Percentiles rank a stretch among this genome's conserved stretches.
phyloP scores from a whole-genome alignment of 768 basidiomycete species.

The Mrakia frigida region DNA sequence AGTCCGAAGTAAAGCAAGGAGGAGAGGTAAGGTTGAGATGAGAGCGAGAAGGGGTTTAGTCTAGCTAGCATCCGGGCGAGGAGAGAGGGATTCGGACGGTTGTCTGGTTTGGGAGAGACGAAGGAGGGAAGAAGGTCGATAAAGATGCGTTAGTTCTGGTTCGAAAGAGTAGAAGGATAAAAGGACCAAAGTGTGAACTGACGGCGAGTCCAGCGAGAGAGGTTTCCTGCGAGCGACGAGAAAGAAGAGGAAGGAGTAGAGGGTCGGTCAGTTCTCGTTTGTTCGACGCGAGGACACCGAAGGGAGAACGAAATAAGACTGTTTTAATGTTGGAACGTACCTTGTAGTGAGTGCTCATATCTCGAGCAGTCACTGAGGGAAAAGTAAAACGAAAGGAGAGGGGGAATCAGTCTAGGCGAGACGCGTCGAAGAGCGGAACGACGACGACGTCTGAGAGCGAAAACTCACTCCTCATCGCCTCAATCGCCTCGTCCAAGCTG shows the following conservation, averaged over 20 bases:
- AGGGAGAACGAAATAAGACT: constrained; percentile 3
- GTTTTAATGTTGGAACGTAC: background rate
- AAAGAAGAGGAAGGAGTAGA: constrained; percentile 8
- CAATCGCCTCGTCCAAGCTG: constrained; percentile 88
- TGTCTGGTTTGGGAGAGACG: constrained; percentile 48
- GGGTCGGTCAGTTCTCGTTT: background rate
- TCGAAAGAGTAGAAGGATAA: background rate
- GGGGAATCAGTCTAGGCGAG: constrained; percentile 48
- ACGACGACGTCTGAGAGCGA: no score
- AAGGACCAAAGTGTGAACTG: background rate
- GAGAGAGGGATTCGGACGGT: constrained; percentile 78
- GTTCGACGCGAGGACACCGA: background rate
- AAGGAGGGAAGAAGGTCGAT: background rate
- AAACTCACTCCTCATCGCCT: constrained; percentile 62
- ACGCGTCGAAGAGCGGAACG: background rate
- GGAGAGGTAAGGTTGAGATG: background rate
- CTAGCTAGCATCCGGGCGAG: constrained; percentile 75
- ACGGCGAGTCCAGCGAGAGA: constrained; percentile 54
- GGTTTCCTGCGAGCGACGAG: constrained; percentile 39
- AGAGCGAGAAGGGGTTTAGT: no score
- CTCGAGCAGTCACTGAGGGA: constrained; percentile 23
- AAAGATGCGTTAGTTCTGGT: no score
- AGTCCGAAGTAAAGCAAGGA: no score
- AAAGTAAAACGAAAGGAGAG: background rate
- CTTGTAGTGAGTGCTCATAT: constrained; percentile 28